These are phyloP conservation scores for Boechera retrofracta DNA, from an alignment of 345 rosid species.

Conservation along the genomic window DNA sequence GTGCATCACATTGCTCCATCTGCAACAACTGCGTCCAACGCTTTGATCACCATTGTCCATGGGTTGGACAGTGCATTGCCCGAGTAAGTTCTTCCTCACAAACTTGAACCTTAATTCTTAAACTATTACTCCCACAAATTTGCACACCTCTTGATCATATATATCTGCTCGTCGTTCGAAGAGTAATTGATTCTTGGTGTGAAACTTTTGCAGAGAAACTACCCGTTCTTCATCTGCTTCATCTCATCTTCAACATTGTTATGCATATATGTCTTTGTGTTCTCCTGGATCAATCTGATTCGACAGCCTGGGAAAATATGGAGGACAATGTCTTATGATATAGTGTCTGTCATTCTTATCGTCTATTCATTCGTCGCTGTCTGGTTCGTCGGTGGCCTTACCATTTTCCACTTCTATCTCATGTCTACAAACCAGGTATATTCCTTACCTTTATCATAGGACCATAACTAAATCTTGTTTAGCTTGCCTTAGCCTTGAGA, in stretches of 20 bases:
- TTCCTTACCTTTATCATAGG: neutral
- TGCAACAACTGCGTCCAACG: conserved; percentile 93
- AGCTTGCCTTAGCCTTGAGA: neutral
- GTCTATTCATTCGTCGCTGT: conserved; percentile 66
- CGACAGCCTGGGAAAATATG: conserved; percentile 60
- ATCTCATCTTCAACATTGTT: conserved; percentile 69
- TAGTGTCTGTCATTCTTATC: conserved; percentile 78
- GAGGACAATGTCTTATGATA: conserved; percentile 77
- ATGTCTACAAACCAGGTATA: conserved; percentile 90
- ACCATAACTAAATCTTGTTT: conserved; percentile 11
- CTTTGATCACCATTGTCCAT: conserved; percentile 98
- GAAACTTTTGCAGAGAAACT: conserved; percentile 75
- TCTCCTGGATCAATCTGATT: conserved; percentile 85
- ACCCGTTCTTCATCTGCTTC: conserved; percentile 90
- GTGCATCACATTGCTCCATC: conserved; percentile 96
- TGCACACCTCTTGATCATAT: conserved; percentile 19
- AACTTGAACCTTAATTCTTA: too few relatives aligned
- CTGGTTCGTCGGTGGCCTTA: conserved; percentile 98
- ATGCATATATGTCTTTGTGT: conserved; percentile 79
- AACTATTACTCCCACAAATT: neutral
- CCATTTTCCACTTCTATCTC: conserved; percentile 79
- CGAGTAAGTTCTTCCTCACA: conserved; percentile 53
- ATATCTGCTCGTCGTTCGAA: neutral
- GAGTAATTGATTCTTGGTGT: neutral
- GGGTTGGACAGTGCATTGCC: conserved; percentile 99